phyloP scores from a whole-genome alignment of 108 stramenopile genomes.

The Phaeodactylum tricornutum region DNA sequence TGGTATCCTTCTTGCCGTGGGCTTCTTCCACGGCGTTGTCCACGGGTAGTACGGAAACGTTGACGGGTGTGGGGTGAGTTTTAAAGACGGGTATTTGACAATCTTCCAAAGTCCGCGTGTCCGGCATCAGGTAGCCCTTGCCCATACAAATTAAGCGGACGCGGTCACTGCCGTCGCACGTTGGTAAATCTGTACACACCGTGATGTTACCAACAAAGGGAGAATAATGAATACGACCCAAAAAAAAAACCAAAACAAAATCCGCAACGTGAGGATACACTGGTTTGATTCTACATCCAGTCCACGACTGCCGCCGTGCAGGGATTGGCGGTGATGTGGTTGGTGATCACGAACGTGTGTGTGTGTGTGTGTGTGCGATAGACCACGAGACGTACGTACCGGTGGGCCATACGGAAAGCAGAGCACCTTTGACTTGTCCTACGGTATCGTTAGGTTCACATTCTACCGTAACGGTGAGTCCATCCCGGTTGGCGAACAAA shows the following conservation, averaged over 20 bases:
- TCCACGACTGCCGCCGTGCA: too few relatives aligned
- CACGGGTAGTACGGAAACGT: constrained; percentile 65
- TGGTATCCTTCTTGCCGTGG: not conserved
- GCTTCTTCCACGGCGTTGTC: constrained; percentile 3
- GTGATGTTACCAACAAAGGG: too few relatives aligned
- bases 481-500: constrained; percentile 77
- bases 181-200: constrained; percentile 53
- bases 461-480: constrained; percentile 62
- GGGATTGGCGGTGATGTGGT: too few relatives aligned
- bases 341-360: too few relatives aligned
- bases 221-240: constrained; percentile 2
- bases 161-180: constrained; percentile 51
- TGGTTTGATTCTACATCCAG: too few relatives aligned
- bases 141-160: constrained; percentile 83
- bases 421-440: constrained; percentile 66
- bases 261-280: too few relatives aligned
- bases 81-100: constrained; percentile 72
- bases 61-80: constrained; percentile 83
- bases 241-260: too few relatives aligned
- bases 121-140: constrained; percentile 77
- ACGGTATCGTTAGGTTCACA: constrained; percentile 65
- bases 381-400: too few relatives aligned
- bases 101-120: constrained; percentile 52
- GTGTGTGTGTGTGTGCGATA: too few relatives aligned
- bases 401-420: constrained; percentile 76